Base-by-base conservation (phyloP, 2,329 filamentous ascomycete genomes). In the Niveomyces coronatus region DNA sequence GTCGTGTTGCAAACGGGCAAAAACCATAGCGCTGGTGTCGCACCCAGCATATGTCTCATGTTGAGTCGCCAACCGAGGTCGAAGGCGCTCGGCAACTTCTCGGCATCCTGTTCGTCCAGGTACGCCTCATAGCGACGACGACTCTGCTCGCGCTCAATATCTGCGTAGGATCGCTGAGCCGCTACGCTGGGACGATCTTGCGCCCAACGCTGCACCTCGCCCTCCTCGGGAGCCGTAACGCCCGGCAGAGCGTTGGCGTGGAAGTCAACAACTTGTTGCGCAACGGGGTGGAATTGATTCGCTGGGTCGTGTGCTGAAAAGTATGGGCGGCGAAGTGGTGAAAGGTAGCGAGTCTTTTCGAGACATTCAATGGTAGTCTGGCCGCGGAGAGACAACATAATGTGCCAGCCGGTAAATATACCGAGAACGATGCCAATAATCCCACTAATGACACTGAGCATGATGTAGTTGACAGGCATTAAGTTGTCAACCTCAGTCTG, bases 281-380 rank as follows among this genome's bases (percentile, higher is more conserved):
- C 70, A 34, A 74, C 78, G 4, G 76, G 60, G 9, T 68, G 61
- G 26, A 64, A 58, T 30, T 63, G 62, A 46, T 69, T 58, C 38
- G 66, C 64, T 51, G 64, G 70, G 54, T 72, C 65, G 44, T 74
- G 68, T 32, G 73, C 67, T 39, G 79, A 72, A 45, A 74, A 66
- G 53, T 84, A 78, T 53, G 89, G 72, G 34, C 74, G 74, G 40
- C 82, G 74, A 43, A 94, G 57, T 0, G 86, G 85, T 9, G 83
- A 86, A 7, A 94, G 72, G 60, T 98, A 98, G 39, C 91, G 76
- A 2, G 89, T 96, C 67, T 91, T 95, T 61, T 98, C 91, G 43
- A 98, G 66, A 51, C 83, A 94, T 58, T 98, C 91, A 42, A 98
- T 95, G 3, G 91, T 98, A 1, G 91, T 98, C 60, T 93, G 79